Evolutionary conservation across 305 asterid genomes (phyloP).

Genomic region (Euphrasia arctica): DNA sequence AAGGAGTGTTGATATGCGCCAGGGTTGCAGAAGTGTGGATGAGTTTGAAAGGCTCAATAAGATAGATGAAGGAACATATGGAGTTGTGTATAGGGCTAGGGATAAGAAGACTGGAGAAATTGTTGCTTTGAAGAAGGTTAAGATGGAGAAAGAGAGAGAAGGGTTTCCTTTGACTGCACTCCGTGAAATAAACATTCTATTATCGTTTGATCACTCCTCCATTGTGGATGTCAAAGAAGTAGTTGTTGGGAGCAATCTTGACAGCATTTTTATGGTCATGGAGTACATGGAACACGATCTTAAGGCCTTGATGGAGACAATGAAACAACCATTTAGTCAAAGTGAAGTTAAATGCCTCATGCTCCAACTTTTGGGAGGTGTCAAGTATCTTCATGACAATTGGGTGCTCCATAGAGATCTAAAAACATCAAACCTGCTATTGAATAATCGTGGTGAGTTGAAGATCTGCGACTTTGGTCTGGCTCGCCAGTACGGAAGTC

Average conservation of each 20-base stretch:
- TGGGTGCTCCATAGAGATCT: slow-evolving; percentile 93
- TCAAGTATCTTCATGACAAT: slow-evolving; percentile 80
- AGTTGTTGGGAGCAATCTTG: slow-evolving; percentile 80
- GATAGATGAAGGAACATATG: slow-evolving; percentile 95
- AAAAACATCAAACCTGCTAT: slow-evolving; percentile 78
- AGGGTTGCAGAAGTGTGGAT: slow-evolving; percentile 86
- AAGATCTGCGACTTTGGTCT: slow-evolving; percentile 93
- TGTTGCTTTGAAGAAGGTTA: slow-evolving; percentile 96
- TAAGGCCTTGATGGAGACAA: slow-evolving; percentile 84
- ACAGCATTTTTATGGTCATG: slow-evolving; percentile 94
- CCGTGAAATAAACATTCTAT: slow-evolving; percentile 86
- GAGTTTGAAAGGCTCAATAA: slow-evolving; percentile 91
- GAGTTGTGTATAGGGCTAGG: slow-evolving; percentile 84
- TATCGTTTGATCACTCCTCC: slow-evolving; percentile 76
- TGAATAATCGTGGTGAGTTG: slow-evolving; percentile 81
- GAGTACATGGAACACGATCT: slow-evolving; percentile 98
- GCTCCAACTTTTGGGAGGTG: slow-evolving; percentile 85
- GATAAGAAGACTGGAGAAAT: slow-evolving; percentile 85
- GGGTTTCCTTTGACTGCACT: slow-evolving; percentile 90
- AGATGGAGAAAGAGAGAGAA: slow-evolving; percentile 96
- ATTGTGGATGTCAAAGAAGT: slow-evolving; percentile 93
- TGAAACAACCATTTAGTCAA: slow-evolving; percentile 80
- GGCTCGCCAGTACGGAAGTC: slow-evolving; percentile 93
- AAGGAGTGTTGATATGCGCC: slow-evolving; percentile 86
- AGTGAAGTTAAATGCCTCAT: slow-evolving; percentile 91